Conservation (phyloP, 345 rosid species). For the Conringia planisiliqua region DNA sequence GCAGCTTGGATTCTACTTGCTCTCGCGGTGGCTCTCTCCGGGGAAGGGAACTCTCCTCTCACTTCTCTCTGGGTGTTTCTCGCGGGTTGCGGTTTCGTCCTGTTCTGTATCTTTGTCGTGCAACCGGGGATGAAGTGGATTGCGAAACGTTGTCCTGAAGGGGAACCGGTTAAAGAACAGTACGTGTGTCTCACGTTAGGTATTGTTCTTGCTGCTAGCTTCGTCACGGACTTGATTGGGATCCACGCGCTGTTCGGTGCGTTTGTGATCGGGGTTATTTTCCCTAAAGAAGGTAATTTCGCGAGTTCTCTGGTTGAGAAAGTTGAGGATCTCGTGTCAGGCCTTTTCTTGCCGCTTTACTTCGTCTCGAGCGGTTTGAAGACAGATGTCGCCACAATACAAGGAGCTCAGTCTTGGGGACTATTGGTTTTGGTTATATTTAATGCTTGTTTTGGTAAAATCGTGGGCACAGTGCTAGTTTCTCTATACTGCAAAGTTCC, state of each 20-base stretch:
- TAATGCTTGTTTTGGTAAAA: slow-evolving; percentile 55
- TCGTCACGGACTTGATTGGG: slow-evolving; percentile 50
- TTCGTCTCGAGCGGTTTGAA: slow-evolving; percentile 58
- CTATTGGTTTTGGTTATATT: slow-evolving; percentile 47
- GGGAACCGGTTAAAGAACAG: slow-evolving; percentile 34
- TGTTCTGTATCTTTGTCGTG: slow-evolving; percentile 30
- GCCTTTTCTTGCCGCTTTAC: slow-evolving; percentile 51
- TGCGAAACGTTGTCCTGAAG: slow-evolving; percentile 36
- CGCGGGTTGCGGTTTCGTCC: slow-evolving; percentile 41
- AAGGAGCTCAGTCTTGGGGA: slow-evolving; percentile 47
- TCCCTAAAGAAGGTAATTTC: slow-evolving; percentile 49
- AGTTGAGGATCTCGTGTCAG: slow-evolving; percentile 54
- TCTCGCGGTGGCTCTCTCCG: slow-evolving; percentile 40
- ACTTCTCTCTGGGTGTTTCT: slow-evolving; percentile 49
- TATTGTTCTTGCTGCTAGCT: slow-evolving; percentile 48
- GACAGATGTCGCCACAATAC: slow-evolving; percentile 45
- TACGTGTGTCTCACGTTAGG: slow-evolving; percentile 47
- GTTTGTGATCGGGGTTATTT: slow-evolving; percentile 46
- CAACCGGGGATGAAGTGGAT: slow-evolving; percentile 30
- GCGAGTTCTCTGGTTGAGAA: slow-evolving; percentile 40
- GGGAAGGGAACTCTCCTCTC: slow-evolving; percentile 37
- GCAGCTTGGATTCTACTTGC: slow-evolving; percentile 54
- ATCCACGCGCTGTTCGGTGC: slow-evolving; percentile 58
- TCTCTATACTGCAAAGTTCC: slow-evolving; percentile 47
- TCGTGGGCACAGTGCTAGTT: slow-evolving; percentile 45